phyloP scores from a whole-genome alignment of 1,284 basidiomycete species.

The Rhodotorula sp. region DNA sequence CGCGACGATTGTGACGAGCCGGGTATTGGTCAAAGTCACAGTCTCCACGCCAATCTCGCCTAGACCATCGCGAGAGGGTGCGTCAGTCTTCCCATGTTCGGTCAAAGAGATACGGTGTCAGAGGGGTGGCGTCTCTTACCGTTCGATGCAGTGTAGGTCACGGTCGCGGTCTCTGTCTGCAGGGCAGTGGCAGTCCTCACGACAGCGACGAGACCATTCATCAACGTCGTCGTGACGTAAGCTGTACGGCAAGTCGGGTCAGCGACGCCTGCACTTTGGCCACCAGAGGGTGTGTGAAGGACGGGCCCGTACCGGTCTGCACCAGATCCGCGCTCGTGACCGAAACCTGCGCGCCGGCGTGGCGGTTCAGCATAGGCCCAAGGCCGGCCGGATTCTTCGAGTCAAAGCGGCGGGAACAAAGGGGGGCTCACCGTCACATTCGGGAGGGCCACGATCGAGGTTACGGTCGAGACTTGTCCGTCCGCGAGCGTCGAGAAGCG shows the following conservation, averaged over 20 bases:
- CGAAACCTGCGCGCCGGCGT: neutral
- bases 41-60: constrained; percentile 5
- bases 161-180: constrained; percentile 8
- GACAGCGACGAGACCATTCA: constrained; percentile 8
- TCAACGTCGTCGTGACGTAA: constrained; percentile 17
- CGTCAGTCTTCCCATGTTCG: neutral
- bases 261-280: neutral
- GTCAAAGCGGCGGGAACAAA: too few species aligned
- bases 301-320: neutral
- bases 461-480: constrained; percentile 7
- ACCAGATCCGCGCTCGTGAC: neutral
- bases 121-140: neutral
- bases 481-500: constrained; percentile 6
- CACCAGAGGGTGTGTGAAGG: neutral
- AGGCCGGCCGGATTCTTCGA: too few species aligned
- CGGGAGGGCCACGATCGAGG: constrained; percentile 10
- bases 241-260: constrained; percentile 1
- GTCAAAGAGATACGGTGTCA: neutral
- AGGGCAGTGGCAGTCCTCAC: constrained; percentile 5
- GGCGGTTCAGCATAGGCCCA: too few species aligned
- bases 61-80: neutral
- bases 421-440: constrained; percentile 12
- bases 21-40: constrained; percentile 12
- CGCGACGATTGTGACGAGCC: constrained; percentile 21
- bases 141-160: constrained; percentile 9